These are phyloP conservation scores for Globisporangium paddicum DNA, from an alignment of 352 stramenopile species.

Conservation along the genomic window DNA sequence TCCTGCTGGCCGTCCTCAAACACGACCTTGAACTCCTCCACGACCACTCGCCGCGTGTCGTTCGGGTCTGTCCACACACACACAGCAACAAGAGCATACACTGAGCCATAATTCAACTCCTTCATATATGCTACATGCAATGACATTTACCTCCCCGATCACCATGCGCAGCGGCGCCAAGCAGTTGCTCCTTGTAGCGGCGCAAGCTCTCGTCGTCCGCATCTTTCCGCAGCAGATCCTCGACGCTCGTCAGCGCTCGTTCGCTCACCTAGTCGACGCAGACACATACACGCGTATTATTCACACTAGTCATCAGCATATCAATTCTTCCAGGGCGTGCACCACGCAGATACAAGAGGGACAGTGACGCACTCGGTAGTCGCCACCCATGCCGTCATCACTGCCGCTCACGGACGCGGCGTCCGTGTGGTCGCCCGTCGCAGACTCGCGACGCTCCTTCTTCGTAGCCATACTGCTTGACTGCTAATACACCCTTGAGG, in stretches of 20 bases:
- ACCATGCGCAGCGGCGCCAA: constrained; percentile 70
- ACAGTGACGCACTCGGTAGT: constrained; percentile 39
- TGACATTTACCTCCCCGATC: constrained; percentile 82
- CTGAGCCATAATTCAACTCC: background rate
- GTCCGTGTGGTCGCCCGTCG: constrained; percentile 15
- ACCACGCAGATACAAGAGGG: background rate
- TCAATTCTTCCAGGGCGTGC: background rate
- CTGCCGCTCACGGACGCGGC: constrained; percentile 26
- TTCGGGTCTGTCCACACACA: constrained; percentile 30
- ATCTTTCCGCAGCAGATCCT: constrained; percentile 73
- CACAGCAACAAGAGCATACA: background rate
- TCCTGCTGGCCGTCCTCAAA: constrained; percentile 68
- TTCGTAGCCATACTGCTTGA: background rate
- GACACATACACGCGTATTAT: background rate
- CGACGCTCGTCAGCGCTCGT: constrained; percentile 51
- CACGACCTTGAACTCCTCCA: constrained; percentile 84
- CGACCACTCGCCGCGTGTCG: constrained; percentile 67
- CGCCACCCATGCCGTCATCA: constrained; percentile 22
- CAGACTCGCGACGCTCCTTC: background rate
- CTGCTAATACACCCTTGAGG: background rate
- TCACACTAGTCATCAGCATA: background rate
- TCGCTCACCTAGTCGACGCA: constrained; percentile 54
- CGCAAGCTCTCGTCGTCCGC: constrained; percentile 78
- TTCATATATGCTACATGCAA: background rate
- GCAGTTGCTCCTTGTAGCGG: constrained; percentile 83